Conservation (phyloP, 257 asterid genomes). For the Thymus mandschuricus region DNA sequence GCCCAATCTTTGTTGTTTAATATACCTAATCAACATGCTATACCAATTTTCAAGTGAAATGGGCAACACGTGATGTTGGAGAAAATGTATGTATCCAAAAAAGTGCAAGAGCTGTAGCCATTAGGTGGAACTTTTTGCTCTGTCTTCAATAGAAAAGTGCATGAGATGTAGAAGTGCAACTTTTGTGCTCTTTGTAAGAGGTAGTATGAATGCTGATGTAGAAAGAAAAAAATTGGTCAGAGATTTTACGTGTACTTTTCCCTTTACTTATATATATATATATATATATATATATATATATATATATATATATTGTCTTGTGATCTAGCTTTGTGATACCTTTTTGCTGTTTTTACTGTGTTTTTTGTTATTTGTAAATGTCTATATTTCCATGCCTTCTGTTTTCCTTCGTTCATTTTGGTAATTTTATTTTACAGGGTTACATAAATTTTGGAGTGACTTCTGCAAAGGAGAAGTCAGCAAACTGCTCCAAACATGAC, state of each 20-base stretch:
- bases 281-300: too few species aligned
- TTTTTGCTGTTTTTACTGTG: slow-evolving; percentile 20
- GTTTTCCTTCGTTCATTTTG: slow-evolving; percentile 29
- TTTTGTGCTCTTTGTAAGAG: slow-evolving; percentile 4
- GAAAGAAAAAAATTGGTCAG: neutral
- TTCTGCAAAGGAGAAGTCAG: slow-evolving; percentile 61
- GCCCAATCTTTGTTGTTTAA: slow-evolving; percentile 1
- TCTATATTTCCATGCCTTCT: slow-evolving; percentile 14
- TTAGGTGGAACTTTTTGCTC: too few species aligned
- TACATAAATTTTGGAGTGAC: slow-evolving; percentile 92
- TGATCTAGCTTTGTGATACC: slow-evolving; percentile 23
- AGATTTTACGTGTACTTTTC: slow-evolving; percentile 5
- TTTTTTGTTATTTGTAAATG: slow-evolving; percentile 21
- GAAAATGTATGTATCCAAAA: slow-evolving; percentile 13
- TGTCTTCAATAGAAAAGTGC: slow-evolving; percentile 6
- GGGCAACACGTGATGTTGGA: neutral
- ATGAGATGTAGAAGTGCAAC: slow-evolving; percentile 7
- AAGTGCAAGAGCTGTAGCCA: slow-evolving; percentile 14
- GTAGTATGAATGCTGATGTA: slow-evolving; percentile 1
- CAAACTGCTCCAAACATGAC: slow-evolving; percentile 52
- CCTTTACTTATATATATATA: neutral
- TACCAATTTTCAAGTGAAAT: slow-evolving; percentile 10
- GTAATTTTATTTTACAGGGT: slow-evolving; percentile 58
- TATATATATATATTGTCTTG: neutral
- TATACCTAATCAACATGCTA: slow-evolving; percentile 15